Evolutionary conservation across 1,139 yeast genomes (phyloP), one percentile per base, ranked within the genome.

Genomic region (Protomyces pachydermus): DNA sequence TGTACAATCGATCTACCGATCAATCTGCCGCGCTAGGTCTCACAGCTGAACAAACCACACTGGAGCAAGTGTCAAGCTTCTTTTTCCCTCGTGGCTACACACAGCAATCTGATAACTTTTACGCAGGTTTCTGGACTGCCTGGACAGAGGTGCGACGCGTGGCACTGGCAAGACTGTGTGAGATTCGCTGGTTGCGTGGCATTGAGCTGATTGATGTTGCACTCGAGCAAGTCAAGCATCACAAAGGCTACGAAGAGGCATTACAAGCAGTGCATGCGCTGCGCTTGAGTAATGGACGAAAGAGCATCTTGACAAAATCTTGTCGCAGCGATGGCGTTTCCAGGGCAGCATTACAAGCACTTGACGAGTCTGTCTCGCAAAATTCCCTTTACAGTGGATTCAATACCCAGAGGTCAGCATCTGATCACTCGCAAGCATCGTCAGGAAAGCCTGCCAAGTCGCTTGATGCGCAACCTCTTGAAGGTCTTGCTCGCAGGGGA

Each of bases 51-150:
- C 32, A 20, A 23, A 34, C 8, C 39, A 54, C 52, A 12, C 50
- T 57, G 32, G 53, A 57, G 25, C 61, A 50, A 28, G 52, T 57
- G 9, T 37, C 54, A 10, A 50, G 18, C 18, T 50, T 42, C 50
- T 57, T 32, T 28, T 57, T 39, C 20, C 45, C 51, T 23, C 48
- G 51, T 12, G 61, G 52, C 28, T 37, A 54, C 8, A 50, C 50
- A 10, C 50, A 38, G 9, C 37, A 39, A 16, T 35, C 55, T 23
- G 61, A 48, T 25, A 54, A 35, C 48, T 57, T 57, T 32, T 57
- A 57, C 45, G 50, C 50, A 18, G 61, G 61, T 3, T 57, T 50
- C 34, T 57, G 61, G 61, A 54, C 51, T 35, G 61, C 61, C 14
- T 57, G 61, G 61, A 18, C 50, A n/a, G 50, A 48, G 14, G 52